Base-by-base conservation (phyloP, 208 protist genomes). In the Crithidia mellificae region DNA sequence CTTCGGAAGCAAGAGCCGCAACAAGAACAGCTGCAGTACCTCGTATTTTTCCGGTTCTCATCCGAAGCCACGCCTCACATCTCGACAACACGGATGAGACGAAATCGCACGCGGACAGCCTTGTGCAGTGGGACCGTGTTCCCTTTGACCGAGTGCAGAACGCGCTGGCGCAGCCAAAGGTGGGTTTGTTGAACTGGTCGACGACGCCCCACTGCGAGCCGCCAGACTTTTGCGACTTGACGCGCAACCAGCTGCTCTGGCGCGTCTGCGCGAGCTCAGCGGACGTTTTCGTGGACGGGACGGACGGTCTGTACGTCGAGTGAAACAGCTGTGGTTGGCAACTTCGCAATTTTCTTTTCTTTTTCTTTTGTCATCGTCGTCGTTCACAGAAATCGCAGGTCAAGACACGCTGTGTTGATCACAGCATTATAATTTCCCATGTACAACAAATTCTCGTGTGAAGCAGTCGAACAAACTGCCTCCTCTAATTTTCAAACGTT, bases 131-230 rank as follows among this genome's bases (percentile, higher is more conserved):
- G 68, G 44, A 22, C 11, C 19, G 61, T 20, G 2, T 83, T 57
- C 58, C 62, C 19, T 14, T n/a, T n/a, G 55, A n/a, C 3, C 2
- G 19, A 14, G 52, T 51, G 64, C 36, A 29, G 19, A 6, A 1
- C 29, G 19, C 74, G n/a, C 39, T 75, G 20, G 20, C 47, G 6
- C 14, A 78, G 22, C 71, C 85, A 1, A 67, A 78, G 17, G 43
- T 38, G 17, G 29, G 52, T 41, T 74, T 91, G n/a, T 58, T 91
- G 14, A 15, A 46, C 6, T 66, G 27, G 44, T 88, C 82, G 14
- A 91, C 82, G 3, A 88, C 85, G 3, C 82, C 85, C 30, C 82
- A 91, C 53, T 91, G 85, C 47, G 85, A 91, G 67, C 85, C 85
- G 11, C 68, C 74, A 11, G 85, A 91, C 63, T 91, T 87, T 49